Base-by-base conservation (phyloP, 1,284 basidiomycete species). In the Xerocomus nothofagi region DNA sequence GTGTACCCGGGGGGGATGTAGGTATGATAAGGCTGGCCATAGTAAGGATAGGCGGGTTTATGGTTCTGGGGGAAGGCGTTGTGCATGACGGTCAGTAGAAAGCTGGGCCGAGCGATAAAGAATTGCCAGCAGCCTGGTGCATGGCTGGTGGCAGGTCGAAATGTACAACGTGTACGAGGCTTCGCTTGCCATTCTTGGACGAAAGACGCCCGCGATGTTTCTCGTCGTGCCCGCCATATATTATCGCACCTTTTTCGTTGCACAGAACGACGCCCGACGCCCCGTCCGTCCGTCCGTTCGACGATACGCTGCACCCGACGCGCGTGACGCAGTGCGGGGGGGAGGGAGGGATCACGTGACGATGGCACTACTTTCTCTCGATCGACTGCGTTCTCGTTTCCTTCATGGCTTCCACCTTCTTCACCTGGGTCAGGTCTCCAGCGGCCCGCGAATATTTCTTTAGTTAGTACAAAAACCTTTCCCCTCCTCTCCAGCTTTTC, bases 381-480 rank as follows among this genome's bases (percentile, higher is more conserved):
- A 20, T 1, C 26, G 18, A 33, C 33, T 30, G 17, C 39, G 32
- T 24, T 26, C 38, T 27, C 30, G 7, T 43, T 43, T 51, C 51
- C 47, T 26, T 57, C 66, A 91, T 91, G 89, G 79, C 88, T 52
- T 88, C 88, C 39, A 84, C 83, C 38, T 93, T 95, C 74, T 75
- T 86, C 67, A 79, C 80, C 63, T 96, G 92, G 92, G 62, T 90
- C 64, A 87, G 88, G 63, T 93, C 91, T 47, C 93, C 93, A 49
- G 91, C 90, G 40, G 90, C 88, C 18, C 79, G 91, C 61, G 82
- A 93, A 61, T 97, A 97, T 72, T 95, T 97, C 74, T 91, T 96
- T 75, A 95, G 93, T 94, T 55, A 59, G 91, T 81, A 1, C 12
- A 21, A 11, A 40, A 20, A 8, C 12, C 21, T 18, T 37, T 24